A percentile compares a stretch with the other conserved stretches of the same genome.
These are phyloP conservation scores for Gynochthodes officinalis DNA, from an alignment of 257 asterid species.

Conservation along the genomic window DNA sequence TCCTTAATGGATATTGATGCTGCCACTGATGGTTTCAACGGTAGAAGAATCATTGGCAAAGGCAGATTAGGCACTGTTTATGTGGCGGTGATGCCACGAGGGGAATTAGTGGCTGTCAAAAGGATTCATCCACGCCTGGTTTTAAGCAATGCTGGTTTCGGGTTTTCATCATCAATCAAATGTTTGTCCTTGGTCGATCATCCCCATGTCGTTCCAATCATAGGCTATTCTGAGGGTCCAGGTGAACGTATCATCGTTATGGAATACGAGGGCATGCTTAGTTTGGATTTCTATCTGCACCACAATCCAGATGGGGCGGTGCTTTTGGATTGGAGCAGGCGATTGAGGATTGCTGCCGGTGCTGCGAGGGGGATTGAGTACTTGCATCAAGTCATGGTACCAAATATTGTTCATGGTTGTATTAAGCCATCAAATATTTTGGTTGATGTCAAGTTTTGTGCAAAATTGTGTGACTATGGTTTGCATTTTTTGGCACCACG, in stretches of 20 bases:
- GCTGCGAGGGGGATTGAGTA: constrained; percentile 70
- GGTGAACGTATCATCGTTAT: constrained; percentile 74
- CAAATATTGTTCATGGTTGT: constrained; percentile 70
- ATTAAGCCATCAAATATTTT: constrained; percentile 75
- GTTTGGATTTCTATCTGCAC: constrained; percentile 65
- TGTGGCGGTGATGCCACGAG: constrained; percentile 63
- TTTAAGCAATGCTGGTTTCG: constrained; percentile 67
- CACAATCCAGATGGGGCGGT: constrained; percentile 54
- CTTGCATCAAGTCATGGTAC: constrained; percentile 59
- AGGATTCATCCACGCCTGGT: constrained; percentile 69
- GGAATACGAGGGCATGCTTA: constrained; percentile 75
- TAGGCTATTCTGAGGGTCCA: constrained; percentile 85
- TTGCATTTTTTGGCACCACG: constrained; percentile 53
- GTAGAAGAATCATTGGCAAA: constrained; percentile 60
- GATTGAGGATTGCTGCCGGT: constrained; percentile 63
- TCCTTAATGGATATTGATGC: constrained; percentile 67
- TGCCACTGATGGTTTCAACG: constrained; percentile 84
- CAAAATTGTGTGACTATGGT: constrained; percentile 66
- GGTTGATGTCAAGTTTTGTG: constrained; percentile 59
- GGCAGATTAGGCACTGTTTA: constrained; percentile 77
- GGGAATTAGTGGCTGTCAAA: constrained; percentile 67
- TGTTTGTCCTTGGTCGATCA: constrained; percentile 66
- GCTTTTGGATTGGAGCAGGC: constrained; percentile 61
- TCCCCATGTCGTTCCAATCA: constrained; percentile 62
- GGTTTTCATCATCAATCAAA: constrained; percentile 58